Percentiles rank a stretch among this genome's conserved stretches.
phyloP scores from a whole-genome alignment of 495 filamentous ascomycete genomes.

The Xylaria grammica region DNA sequence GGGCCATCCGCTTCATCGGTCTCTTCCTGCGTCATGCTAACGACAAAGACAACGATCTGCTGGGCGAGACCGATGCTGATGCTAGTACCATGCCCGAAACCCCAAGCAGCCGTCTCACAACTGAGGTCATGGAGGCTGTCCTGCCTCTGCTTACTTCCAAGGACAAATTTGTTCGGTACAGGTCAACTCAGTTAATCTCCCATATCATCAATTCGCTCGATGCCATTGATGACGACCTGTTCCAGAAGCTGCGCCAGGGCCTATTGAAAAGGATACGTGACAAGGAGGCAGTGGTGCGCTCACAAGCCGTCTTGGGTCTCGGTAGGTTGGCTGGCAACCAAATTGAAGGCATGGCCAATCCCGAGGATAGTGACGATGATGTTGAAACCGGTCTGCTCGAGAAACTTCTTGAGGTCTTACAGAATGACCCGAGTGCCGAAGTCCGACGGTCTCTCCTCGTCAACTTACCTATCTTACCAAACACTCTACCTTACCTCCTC shows the following conservation, averaged over 20 bases:
- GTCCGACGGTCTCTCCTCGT: slow-evolving; percentile 86
- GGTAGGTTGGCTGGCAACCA: slow-evolving; percentile 83
- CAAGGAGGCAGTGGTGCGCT: slow-evolving; percentile 88
- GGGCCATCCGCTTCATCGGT: slow-evolving; percentile 81
- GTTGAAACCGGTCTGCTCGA: slow-evolving; percentile 67
- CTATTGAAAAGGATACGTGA: slow-evolving; percentile 86
- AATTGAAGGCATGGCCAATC: slow-evolving; percentile 72
- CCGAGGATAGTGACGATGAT: slow-evolving; percentile 67
- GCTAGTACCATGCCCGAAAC: slow-evolving; percentile 74
- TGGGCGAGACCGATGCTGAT: slow-evolving; percentile 57
- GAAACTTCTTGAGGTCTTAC: slow-evolving; percentile 87
- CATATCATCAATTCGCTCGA: slow-evolving; percentile 89
- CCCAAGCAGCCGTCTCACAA: slow-evolving; percentile 76
- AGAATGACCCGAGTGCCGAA: slow-evolving; percentile 93
- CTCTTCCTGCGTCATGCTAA: slow-evolving; percentile 80
- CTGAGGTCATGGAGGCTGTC: slow-evolving; percentile 68
- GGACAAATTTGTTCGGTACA: slow-evolving; percentile 90
- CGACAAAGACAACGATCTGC: slow-evolving; percentile 74
- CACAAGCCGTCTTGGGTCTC: slow-evolving; percentile 92
- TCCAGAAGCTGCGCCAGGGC: slow-evolving; percentile 74
- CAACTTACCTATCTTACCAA: slow-evolving; percentile 80
- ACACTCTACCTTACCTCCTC: slow-evolving; percentile 86
- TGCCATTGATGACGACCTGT: slow-evolving; percentile 86
- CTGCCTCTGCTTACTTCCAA: slow-evolving; percentile 76
- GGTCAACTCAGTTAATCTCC: slow-evolving; percentile 85